phyloP scores from a whole-genome alignment of 2,329 filamentous ascomycete genomes.

The Fusarium bulbicola region DNA sequence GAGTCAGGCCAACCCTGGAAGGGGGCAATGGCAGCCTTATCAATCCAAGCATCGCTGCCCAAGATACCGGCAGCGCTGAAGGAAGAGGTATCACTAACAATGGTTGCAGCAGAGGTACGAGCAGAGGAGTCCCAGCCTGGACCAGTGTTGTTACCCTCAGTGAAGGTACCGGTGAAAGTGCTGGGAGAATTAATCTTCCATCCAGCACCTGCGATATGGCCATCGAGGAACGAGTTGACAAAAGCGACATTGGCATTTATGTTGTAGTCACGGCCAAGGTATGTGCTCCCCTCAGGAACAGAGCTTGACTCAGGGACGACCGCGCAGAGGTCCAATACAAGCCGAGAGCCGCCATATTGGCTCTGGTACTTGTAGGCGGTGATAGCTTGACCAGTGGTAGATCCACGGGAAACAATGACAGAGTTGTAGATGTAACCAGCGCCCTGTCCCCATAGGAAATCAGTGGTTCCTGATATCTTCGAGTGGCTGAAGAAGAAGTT shows the following conservation, averaged over 20 bases:
- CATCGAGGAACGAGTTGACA: slow-evolving; percentile 44
- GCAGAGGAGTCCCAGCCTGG: slow-evolving; percentile 39
- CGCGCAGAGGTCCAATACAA: slow-evolving; percentile 54
- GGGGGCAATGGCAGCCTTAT: slow-evolving; percentile 42
- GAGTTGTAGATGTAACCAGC: slow-evolving; percentile 40
- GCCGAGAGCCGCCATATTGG: slow-evolving; percentile 47
- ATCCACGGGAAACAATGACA: slow-evolving; percentile 24
- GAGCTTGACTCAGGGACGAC: slow-evolving; percentile 45
- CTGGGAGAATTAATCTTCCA: slow-evolving; percentile 40
- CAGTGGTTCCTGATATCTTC: slow-evolving; percentile 28
- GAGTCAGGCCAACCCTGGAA: slow-evolving; percentile 44
- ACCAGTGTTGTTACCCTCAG: slow-evolving; percentile 47
- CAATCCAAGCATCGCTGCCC: slow-evolving; percentile 46
- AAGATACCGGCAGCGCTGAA: slow-evolving; percentile 52
- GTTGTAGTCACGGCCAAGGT: slow-evolving; percentile 43
- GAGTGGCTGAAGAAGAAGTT: slow-evolving; percentile 37
- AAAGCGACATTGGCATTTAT: slow-evolving; percentile 39
- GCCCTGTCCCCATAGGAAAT: slow-evolving; percentile 37
- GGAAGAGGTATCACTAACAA: slow-evolving; percentile 58
- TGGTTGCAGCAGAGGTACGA: slow-evolving; percentile 35
- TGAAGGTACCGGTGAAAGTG: slow-evolving; percentile 42
- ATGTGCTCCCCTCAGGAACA: slow-evolving; percentile 37
- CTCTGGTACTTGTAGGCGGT: slow-evolving; percentile 42
- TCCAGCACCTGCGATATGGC: slow-evolving; percentile 39
- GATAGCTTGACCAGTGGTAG: slow-evolving; percentile 37